These are phyloP conservation scores for Mycena vitilis DNA, from an alignment of 768 basidiomycete species.

Conservation along the genomic window DNA sequence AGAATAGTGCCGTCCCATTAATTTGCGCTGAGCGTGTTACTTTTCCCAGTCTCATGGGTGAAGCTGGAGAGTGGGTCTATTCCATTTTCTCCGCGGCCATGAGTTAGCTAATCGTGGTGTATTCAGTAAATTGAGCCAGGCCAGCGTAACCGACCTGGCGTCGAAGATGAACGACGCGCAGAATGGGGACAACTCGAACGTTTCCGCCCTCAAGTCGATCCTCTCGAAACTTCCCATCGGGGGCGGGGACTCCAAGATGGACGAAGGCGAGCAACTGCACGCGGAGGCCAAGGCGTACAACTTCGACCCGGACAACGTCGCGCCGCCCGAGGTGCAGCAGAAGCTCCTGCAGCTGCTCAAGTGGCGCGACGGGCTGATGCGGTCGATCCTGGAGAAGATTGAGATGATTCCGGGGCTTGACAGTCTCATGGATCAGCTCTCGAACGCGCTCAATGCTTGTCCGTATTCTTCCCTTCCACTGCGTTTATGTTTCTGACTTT, in stretches of 20 bases:
- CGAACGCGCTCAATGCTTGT: conserved; percentile 77
- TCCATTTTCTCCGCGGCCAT: not conserved
- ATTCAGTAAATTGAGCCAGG: conserved; percentile 65
- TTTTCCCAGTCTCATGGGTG: conserved; percentile 70
- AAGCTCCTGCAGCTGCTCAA: conserved; percentile 66
- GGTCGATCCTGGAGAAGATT: conserved; percentile 64
- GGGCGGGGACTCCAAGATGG: conserved; percentile 62
- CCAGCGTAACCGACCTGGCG: conserved; percentile 69
- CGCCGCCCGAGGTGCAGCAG: conserved; percentile 72
- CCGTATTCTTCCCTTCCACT: not conserved
- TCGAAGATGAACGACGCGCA: conserved; percentile 58
- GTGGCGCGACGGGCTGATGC: conserved; percentile 73
- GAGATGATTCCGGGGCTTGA: conserved; percentile 74
- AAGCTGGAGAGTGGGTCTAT: conserved; percentile 67
- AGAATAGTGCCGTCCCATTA: not conserved
- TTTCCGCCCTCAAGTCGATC: conserved; percentile 54
- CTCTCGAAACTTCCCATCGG: conserved; percentile 64
- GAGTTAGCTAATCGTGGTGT: conserved; percentile 7
- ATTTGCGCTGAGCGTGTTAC: conserved; percentile 67
- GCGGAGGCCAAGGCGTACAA: conserved; percentile 67
- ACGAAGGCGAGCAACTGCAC: conserved; percentile 67
- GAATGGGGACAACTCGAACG: conserved; percentile 50
- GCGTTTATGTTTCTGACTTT: conserved; percentile 11
- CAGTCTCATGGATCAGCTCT: conserved; percentile 68
- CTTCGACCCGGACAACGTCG: conserved; percentile 71